Evolutionary conservation across 164 flowering plant species (phyloP), one percentile per base, ranked within the genome.

Genomic region (Magnolia changhungtana): DNA sequence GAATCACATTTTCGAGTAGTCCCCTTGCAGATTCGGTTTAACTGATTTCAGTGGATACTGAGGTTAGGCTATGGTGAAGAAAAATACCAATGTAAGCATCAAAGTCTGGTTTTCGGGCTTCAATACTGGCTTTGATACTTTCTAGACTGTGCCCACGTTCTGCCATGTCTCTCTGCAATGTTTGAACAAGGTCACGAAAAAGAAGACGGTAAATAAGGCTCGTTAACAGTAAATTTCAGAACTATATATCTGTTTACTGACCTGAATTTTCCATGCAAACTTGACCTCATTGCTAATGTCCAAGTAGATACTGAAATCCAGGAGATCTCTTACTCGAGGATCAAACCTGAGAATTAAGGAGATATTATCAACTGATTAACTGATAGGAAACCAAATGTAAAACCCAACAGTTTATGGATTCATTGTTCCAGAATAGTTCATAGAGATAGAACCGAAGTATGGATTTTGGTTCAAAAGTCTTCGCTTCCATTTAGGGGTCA

Each of bases 251-350:
- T 20, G 49, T 68, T 37, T 10, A 51, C 50, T 78, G 80, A 90
- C 99, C 99, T 96, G 98, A 84, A 96, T 96, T 82, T 96, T 96
- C 98, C 98, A 94, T 49, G 97, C 97, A 75, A 96, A 96, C 78
- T 96, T 96, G 75, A 96, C 99, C 80, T 96, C 98, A 76, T 94
- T 90, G 87, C 99, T 96, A 74, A 96, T 96, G 80, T 96, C 99
- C 83, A 96, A 85, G 88, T 96, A 96, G 84, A 96, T 94, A 73
- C 99, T 93, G 91, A 96, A 96, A 90, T 96, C 99, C 84, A 96
- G 86, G 19, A 94, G 90, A 8, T 92, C 98, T 74, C 99, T 89
- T 19, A 96, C 99, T 7, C 99, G 90, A 4, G 78, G 19, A 78
- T 96, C 99, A 70, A 51, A 96, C 99, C 98, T 96, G 66, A 61